Evolutionary conservation across 179 eudicot species (phyloP).

Genomic region (Heliamphora ciliata): DNA sequence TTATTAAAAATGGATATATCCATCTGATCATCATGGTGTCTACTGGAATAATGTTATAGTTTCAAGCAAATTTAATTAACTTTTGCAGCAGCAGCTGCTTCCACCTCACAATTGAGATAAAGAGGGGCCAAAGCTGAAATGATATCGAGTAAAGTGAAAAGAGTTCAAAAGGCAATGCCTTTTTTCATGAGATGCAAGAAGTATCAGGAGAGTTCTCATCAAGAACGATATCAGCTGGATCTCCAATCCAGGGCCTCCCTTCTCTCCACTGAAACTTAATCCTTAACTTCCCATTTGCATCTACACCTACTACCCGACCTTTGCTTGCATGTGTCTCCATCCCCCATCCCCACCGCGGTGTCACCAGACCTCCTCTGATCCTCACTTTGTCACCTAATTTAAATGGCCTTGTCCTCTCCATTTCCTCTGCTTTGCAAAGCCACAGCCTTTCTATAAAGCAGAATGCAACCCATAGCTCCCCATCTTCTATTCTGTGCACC

Average conservation of each 20-base stretch:
- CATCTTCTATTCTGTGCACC: constrained; percentile 82
- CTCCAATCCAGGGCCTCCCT: constrained; percentile 96
- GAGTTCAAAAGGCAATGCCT: not conserved
- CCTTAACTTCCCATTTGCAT: constrained; percentile 89
- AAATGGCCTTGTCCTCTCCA: constrained; percentile 71
- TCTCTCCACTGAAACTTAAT: constrained; percentile 90
- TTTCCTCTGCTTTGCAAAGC: constrained; percentile 78
- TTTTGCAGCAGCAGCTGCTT: not conserved
- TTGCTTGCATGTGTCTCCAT: constrained; percentile 95
- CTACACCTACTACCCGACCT: constrained; percentile 91
- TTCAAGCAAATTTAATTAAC: not conserved
- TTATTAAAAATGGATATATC: not conserved
- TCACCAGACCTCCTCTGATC: constrained; percentile 65
- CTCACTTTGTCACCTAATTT: constrained; percentile 76
- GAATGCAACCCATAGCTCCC: constrained; percentile 81
- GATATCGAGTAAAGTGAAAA: constrained; percentile 3
- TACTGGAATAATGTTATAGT: not conserved
- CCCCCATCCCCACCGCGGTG: constrained; percentile 98
- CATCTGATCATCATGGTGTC: not conserved
- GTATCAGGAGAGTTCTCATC: constrained; percentile 35
- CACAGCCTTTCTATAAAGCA: constrained; percentile 89
- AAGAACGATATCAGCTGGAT: constrained; percentile 82
- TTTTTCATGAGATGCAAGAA: not conserved
- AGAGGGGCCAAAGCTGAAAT: not conserved
- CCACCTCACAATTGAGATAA: not conserved